Conservation (phyloP, 1,284 basidiomycete species). For the Trametes versicolor region DNA sequence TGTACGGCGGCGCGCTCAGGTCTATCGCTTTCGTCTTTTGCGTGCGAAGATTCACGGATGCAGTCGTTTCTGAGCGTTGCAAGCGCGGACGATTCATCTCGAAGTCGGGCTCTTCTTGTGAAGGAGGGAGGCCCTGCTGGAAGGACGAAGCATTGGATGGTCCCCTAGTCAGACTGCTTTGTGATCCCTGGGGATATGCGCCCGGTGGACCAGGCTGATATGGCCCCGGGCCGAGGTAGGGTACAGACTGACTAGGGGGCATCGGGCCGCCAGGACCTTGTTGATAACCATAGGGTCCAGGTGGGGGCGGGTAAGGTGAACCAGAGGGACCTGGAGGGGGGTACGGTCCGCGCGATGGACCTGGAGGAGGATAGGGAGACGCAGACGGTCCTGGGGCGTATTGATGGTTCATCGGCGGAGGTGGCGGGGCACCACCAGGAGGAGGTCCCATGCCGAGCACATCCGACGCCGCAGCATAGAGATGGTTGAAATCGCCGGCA, state of each 20-base stretch:
- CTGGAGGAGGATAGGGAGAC: slow-evolving; percentile 32
- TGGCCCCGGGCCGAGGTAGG: slow-evolving; percentile 37
- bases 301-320: slow-evolving; percentile 24
- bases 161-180: slow-evolving; percentile 28
- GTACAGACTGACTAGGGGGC: slow-evolving; percentile 33
- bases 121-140: slow-evolving; percentile 38
- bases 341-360: slow-evolving; percentile 31
- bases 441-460: slow-evolving; percentile 81
- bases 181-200: slow-evolving; percentile 33
- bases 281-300: slow-evolving; percentile 28
- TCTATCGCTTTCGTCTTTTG: slow-evolving; percentile 86
- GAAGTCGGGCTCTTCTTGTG: slow-evolving; percentile 52
- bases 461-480: slow-evolving; percentile 81
- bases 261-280: slow-evolving; percentile 22
- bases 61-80: slow-evolving; percentile 63
- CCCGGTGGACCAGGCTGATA: slow-evolving; percentile 36
- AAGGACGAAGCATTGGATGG: slow-evolving; percentile 30
- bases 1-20: slow-evolving; percentile 87
- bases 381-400: slow-evolving; percentile 29
- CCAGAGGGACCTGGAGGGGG: slow-evolving; percentile 29
- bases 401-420: slow-evolving; percentile 24
- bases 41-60: slow-evolving; percentile 68
- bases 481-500: slow-evolving; percentile 58
- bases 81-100: slow-evolving; percentile 63
- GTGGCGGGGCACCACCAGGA: slow-evolving; percentile 43